Percentiles rank a stretch among this genome's conserved stretches.
phyloP scores from a whole-genome alignment of 495 filamentous ascomycete genomes.

The Penicillium crystallinum region DNA sequence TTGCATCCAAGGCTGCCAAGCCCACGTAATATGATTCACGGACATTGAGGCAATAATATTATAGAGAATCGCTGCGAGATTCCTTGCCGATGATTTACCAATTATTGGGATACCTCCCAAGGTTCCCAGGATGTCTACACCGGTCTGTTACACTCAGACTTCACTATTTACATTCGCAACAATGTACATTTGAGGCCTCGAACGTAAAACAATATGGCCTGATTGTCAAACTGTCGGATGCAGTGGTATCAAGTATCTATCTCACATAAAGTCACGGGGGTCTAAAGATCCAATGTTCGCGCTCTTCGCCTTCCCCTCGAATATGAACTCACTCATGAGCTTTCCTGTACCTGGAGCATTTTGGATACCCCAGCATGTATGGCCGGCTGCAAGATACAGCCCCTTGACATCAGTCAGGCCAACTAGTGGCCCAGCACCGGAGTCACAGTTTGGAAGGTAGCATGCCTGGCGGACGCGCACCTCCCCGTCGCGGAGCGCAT shows the following conservation, averaged over 20 bases:
- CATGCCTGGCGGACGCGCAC: constrained; percentile 84
- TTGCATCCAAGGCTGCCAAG: too few relatives aligned
- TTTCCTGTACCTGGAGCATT: constrained; percentile 90
- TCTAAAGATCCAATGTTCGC: constrained; percentile 68
- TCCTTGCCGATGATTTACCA: too few relatives aligned
- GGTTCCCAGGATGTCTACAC: too few relatives aligned
- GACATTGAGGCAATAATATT: too few relatives aligned
- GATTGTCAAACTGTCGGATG: not conserved
- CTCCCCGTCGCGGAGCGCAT: constrained; percentile 69
- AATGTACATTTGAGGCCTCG: too few relatives aligned
- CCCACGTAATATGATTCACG: too few relatives aligned
- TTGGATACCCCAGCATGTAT: constrained; percentile 98
- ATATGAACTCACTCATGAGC: constrained; percentile 79
- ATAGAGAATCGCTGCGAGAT: too few relatives aligned
- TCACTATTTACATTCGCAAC: too few relatives aligned
- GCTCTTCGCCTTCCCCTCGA: constrained; percentile 73
- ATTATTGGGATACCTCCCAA: too few relatives aligned
- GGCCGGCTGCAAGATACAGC: constrained; percentile 78
- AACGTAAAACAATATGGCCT: not conserved
- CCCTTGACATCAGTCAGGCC: constrained; percentile 71
- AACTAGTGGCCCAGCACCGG: constrained; percentile 68
- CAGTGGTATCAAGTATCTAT: constrained; percentile 1
- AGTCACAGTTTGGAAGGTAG: constrained; percentile 74
- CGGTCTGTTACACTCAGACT: too few relatives aligned
- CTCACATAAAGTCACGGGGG: constrained; percentile 52